Evolutionary conservation across 768 basidiomycete genomes (phyloP).

Genomic region (Chalciporus piperatus): DNA sequence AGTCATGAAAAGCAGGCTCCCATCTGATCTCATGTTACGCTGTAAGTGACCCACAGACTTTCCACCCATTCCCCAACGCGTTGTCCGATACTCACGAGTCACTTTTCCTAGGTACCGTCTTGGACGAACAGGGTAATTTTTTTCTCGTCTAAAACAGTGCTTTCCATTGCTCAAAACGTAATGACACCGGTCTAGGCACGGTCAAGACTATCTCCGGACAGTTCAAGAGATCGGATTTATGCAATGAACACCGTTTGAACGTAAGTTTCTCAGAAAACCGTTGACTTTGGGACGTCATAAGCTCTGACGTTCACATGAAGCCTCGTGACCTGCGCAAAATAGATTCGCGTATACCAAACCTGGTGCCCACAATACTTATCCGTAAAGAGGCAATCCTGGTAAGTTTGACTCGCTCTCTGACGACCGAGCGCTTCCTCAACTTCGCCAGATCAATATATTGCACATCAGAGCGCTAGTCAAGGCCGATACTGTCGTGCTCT

Average conservation of each 20-base stretch:
- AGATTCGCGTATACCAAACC: conserved; percentile 90
- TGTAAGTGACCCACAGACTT: conserved; percentile 53
- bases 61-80: conserved; percentile 3
- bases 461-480: conserved; percentile 96
- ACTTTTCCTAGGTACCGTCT: conserved; percentile 65
- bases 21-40: conserved; percentile 85
- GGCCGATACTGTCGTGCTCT: conserved; percentile 85
- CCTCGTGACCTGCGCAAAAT: conserved; percentile 96
- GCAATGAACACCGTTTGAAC: conserved; percentile 83
- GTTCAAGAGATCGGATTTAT: conserved; percentile 89
- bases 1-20: conserved; percentile 83
- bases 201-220: conserved; percentile 86
- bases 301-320: conserved; percentile 40
- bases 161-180: conserved; percentile 22
- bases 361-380: conserved; percentile 90
- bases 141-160: conserved; percentile 10
- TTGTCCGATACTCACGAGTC: conserved; percentile 9
- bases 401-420: conserved; percentile 26
- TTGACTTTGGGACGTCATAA: conserved; percentile 16
- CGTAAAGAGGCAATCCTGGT: conserved; percentile 87
- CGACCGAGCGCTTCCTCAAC: conserved; percentile 10
- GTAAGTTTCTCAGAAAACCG: conserved; percentile 47
- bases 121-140: conserved; percentile 74
- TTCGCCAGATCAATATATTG: conserved; percentile 77
- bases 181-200: conserved; percentile 51